Percentiles rank a stretch among this genome's conserved stretches.
These are phyloP conservation scores for Suillus brevipes DNA, from an alignment of 768 basidiomycete species.

Conservation along the genomic window DNA sequence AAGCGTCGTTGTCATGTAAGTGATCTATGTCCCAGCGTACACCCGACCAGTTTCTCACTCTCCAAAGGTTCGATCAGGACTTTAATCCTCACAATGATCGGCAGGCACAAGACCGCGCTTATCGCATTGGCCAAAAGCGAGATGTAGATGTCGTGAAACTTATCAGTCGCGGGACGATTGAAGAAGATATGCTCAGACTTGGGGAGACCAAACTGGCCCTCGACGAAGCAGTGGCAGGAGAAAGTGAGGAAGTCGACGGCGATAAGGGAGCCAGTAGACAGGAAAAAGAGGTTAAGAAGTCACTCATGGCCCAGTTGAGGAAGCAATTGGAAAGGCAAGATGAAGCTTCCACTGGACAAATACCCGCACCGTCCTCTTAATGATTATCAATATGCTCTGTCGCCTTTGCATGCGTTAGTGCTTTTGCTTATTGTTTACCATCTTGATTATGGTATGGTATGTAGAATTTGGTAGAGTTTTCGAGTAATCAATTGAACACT, in stretches of 20 bases:
- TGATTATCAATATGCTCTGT: constrained; percentile 12
- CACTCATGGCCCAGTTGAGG: constrained; percentile 80
- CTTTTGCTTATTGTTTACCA: constrained; percentile 5
- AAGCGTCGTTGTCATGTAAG: constrained; percentile 89
- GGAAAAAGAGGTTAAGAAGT: constrained; percentile 83
- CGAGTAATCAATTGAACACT: constrained; percentile 36
- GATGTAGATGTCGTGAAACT: constrained; percentile 95
- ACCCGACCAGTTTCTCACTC: constrained; percentile 7
- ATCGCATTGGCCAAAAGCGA: constrained; percentile 93
- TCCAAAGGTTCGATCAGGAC: constrained; percentile 88
- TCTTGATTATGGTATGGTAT: constrained; percentile 15
- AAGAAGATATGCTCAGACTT: constrained; percentile 92
- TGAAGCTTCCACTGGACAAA: constrained; percentile 12
- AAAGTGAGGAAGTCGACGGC: constrained; percentile 55
- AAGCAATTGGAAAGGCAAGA: constrained; percentile 75
- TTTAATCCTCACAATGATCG: constrained; percentile 98
- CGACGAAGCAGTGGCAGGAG: constrained; percentile 91
- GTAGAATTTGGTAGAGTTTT: constrained; percentile 18
- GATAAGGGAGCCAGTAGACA: constrained; percentile 61
- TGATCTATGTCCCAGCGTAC: constrained; percentile 4
- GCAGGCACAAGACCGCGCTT: constrained; percentile 96
- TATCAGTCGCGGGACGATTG: constrained; percentile 88
- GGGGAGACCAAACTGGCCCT: constrained; percentile 89
- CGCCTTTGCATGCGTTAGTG: constrained; percentile 16
- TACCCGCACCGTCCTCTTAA: constrained; percentile 9